phyloP scores from a whole-genome alignment of 1,139 yeast genomes.

The Yamadazyma taylorii region DNA sequence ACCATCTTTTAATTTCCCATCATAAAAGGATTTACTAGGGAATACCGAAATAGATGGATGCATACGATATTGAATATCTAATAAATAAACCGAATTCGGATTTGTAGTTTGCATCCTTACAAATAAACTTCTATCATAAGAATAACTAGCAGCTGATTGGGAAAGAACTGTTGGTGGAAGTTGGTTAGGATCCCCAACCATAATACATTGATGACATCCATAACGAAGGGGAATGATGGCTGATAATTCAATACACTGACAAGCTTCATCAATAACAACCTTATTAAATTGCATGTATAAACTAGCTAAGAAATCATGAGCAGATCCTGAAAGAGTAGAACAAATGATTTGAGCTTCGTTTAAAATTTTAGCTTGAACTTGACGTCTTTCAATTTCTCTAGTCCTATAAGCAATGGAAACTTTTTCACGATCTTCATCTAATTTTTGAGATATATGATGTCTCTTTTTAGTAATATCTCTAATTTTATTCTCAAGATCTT shows the following conservation, averaged over 20 bases:
- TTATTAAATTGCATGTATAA: conserved; percentile 81
- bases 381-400: conserved; percentile 75
- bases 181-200: conserved; percentile 99
- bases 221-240: conserved; percentile 90
- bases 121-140: conserved; percentile 89
- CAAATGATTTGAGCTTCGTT: conserved; percentile 86
- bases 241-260: conserved; percentile 94
- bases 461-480: conserved; percentile 59
- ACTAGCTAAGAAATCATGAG: conserved; percentile 80
- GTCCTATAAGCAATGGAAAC: conserved; percentile 68
- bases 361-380: conserved; percentile 70
- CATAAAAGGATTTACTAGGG: conserved; percentile 83
- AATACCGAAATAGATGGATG: conserved; percentile 87
- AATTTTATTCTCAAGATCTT: conserved; percentile 47
- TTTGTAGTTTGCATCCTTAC: conserved; percentile 83
- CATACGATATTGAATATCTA: conserved; percentile 98
- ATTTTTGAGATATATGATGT: conserved; percentile 66
- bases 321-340: conserved; percentile 91
- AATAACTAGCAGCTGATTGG: conserved; percentile 74
- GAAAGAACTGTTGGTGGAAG: conserved; percentile 98
- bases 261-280: conserved; percentile 97
- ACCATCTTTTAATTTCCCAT: conserved; percentile 73
- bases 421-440: conserved; percentile 79
- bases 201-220: conserved; percentile 86
- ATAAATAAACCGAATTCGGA: conserved; percentile 63